Evolutionary conservation across 805 yeast species (phyloP).

Genomic region (Ogataea paradorogensis): DNA sequence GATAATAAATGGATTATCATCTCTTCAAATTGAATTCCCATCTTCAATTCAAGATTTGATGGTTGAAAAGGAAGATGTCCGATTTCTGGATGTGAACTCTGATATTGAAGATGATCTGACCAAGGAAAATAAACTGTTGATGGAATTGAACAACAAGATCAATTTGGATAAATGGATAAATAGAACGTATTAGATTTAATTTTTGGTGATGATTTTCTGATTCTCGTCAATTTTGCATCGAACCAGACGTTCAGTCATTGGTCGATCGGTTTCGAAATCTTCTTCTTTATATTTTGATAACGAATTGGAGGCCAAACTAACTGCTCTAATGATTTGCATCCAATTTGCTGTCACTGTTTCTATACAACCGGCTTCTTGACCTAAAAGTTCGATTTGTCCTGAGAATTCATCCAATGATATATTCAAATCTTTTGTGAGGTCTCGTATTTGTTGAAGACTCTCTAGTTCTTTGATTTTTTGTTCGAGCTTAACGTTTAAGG

Average conservation of each 20-base stretch:
- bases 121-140: conserved; percentile 16
- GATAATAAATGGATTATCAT: conserved; percentile 14
- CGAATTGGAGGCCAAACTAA: conserved; percentile 59
- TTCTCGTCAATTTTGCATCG: conserved; percentile 52
- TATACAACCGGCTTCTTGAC: conserved; percentile 59
- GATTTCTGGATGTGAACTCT: conserved; percentile 6
- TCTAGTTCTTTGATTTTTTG: conserved; percentile 53
- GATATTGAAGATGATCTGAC: conserved; percentile 7
- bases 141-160: conserved; percentile 16
- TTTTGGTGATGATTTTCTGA: conserved; percentile 20
- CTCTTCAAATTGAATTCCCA: conserved; percentile 12
- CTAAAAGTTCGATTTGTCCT: conserved; percentile 45
- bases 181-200: conserved; percentile 13
- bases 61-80: conserved; percentile 15
- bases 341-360: conserved; percentile 60
- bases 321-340: conserved; percentile 59
- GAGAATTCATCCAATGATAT: conserved; percentile 47
- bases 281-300: conserved; percentile 41
- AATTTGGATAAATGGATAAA: conserved; percentile 30
- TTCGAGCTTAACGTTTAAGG: conserved; percentile 26
- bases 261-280: conserved; percentile 43
- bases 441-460: conserved; percentile 45
- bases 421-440: conserved; percentile 44
- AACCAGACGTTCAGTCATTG: conserved; percentile 65
- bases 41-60: conserved; percentile 11